Percentiles rank a stretch among this genome's conserved stretches.
phyloP scores from a whole-genome alignment of 1,284 basidiomycete species.

The Tranzscheliella williamsii region DNA sequence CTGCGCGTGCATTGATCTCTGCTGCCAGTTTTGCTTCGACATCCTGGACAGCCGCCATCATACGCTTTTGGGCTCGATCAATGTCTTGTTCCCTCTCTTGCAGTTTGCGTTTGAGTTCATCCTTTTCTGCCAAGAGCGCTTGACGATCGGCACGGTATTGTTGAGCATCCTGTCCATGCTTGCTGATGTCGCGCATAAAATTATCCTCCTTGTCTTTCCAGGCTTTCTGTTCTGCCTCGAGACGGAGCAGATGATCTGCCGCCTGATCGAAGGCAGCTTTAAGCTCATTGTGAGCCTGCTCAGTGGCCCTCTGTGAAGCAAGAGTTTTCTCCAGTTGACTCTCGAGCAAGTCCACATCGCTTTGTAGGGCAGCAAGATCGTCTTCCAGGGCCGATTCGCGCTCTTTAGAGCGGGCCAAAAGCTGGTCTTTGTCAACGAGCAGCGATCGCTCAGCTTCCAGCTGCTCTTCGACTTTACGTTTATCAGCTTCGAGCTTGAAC shows the following conservation, averaged over 20 bases:
- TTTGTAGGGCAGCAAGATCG: conserved; percentile 77
- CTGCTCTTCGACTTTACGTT: conserved; percentile 70
- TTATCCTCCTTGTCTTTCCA: conserved; percentile 69
- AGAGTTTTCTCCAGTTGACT: conserved; percentile 81
- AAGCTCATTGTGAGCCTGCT: conserved; percentile 70
- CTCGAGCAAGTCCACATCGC: conserved; percentile 81
- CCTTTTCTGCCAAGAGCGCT: conserved; percentile 63
- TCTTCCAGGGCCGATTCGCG: conserved; percentile 83
- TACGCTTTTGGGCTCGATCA: conserved; percentile 74
- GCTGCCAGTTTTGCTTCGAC: conserved; percentile 73
- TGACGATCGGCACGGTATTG: conserved; percentile 35
- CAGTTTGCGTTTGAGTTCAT: conserved; percentile 74
- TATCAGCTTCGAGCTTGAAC: conserved; percentile 46
- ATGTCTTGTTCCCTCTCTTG: conserved; percentile 80
- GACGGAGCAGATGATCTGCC: conserved; percentile 76
- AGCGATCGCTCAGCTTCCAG: conserved; percentile 81
- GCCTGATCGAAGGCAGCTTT: conserved; percentile 77
- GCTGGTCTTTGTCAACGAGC: conserved; percentile 78
- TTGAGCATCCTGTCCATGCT: conserved; percentile 34
- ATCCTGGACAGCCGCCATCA: conserved; percentile 71
- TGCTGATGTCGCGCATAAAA: conserved; percentile 45
- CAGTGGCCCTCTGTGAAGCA: conserved; percentile 61
- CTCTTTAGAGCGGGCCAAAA: conserved; percentile 83
- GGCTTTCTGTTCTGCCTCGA: conserved; percentile 76
- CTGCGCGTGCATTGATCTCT: conserved; percentile 67